Evolutionary conservation across 805 yeast genomes (phyloP).

Genomic region (Alloascoidea hylecoeti): DNA sequence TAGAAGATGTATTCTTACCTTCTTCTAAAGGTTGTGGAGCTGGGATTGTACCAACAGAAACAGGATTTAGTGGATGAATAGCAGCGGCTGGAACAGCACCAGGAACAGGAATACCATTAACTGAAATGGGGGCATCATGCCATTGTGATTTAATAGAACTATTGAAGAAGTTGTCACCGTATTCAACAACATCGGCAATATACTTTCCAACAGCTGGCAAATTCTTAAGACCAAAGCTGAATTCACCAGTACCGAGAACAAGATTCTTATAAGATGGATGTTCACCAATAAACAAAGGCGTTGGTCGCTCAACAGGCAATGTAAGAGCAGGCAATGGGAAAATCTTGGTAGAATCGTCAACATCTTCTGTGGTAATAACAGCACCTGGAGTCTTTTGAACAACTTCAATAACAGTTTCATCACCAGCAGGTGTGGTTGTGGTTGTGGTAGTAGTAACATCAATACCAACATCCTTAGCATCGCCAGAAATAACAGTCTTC

Average conservation of each 20-base stretch:
- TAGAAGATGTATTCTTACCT: too few relatives aligned
- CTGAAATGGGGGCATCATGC: too few relatives aligned
- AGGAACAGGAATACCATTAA: too few relatives aligned
- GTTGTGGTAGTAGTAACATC: neutral
- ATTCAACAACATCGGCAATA: slow-evolving; percentile 1
- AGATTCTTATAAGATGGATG: neutral
- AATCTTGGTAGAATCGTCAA: neutral
- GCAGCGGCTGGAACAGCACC: too few relatives aligned
- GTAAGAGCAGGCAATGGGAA: neutral
- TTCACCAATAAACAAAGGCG: neutral
- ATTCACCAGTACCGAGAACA: neutral
- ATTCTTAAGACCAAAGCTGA: neutral
- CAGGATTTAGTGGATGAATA: too few relatives aligned
- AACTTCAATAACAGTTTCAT: slow-evolving; percentile 1
- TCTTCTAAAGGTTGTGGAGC: too few relatives aligned
- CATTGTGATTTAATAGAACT: too few relatives aligned
- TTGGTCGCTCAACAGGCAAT: neutral
- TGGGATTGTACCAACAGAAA: too few relatives aligned
- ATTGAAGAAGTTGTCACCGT: slow-evolving; percentile 1
- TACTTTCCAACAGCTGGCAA: neutral
- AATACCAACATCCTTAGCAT: slow-evolving; percentile 1
- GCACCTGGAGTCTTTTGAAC: neutral
- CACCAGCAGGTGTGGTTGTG: neutral
- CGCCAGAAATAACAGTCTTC: neutral
- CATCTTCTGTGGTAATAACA: neutral